These are phyloP conservation scores for Pseudofabraea citricarpa DNA, from an alignment of 2,329 filamentous ascomycete genomes.

Conservation along the genomic window DNA sequence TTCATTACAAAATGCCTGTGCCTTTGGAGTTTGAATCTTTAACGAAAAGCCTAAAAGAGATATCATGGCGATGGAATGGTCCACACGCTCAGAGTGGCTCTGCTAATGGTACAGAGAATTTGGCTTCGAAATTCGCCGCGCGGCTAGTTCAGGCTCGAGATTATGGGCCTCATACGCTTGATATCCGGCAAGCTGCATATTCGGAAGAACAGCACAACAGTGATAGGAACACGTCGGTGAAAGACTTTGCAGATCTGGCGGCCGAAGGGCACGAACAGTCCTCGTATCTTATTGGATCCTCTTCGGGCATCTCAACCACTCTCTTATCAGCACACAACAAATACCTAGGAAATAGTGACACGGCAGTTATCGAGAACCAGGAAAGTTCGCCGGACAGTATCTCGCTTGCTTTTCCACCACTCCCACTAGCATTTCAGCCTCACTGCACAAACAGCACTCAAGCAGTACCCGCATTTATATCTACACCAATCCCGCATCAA, in stretches of 20 bases:
- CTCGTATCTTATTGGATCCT: not conserved
- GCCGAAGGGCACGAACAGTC: not conserved
- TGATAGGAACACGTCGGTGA: too few species aligned
- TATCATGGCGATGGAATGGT: conserved; percentile 34
- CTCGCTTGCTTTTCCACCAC: conserved; percentile 29
- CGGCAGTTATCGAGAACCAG: conserved; percentile 4
- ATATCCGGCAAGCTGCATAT: conserved; percentile 31
- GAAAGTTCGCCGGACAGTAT: conserved; percentile 24
- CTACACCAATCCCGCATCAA: too few species aligned
- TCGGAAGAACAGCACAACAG: conserved; percentile 20
- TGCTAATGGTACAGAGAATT: conserved; percentile 17
- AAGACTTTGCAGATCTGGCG: not conserved
- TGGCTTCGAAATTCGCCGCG: conserved; percentile 31
- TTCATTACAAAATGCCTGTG: conserved; percentile 27
- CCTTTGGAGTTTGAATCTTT: conserved; percentile 28
- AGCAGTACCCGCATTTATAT: not conserved
- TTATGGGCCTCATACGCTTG: conserved; percentile 22
- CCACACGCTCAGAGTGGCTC: conserved; percentile 6
- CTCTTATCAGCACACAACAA: not conserved
- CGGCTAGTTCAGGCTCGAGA: conserved; percentile 24
- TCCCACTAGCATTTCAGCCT: conserved; percentile 27
- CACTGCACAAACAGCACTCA: conserved; percentile 10
- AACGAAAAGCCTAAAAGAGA: conserved; percentile 29
- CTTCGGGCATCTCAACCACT: not conserved
- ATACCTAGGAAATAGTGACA: not conserved